phyloP scores from a whole-genome alignment of 1,139 yeast species.

The Schwanniomyces etchellsii region DNA sequence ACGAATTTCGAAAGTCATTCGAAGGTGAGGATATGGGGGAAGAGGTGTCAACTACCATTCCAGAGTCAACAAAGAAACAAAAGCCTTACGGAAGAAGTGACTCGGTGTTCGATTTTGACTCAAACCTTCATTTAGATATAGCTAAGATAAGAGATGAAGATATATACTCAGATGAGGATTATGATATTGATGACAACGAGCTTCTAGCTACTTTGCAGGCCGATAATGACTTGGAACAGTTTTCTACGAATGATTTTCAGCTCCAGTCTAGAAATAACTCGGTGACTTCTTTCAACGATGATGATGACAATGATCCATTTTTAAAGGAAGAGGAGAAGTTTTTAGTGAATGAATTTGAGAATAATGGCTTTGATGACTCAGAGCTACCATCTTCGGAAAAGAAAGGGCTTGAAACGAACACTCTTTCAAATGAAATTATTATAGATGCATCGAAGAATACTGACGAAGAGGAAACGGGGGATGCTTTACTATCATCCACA shows the following conservation, averaged over 20 bases:
- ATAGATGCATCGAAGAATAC: slow-evolving; percentile 6
- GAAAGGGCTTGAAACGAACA: slow-evolving; percentile 23
- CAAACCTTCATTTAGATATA: slow-evolving; percentile 36
- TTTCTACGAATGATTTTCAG: slow-evolving; percentile 11
- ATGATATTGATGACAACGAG: slow-evolving; percentile 70
- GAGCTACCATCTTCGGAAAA: slow-evolving; percentile 14
- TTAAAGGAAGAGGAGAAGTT: slow-evolving; percentile 43
- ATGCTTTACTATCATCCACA: too few relatives aligned
- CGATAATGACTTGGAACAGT: slow-evolving; percentile 53
- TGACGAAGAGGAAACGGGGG: slow-evolving; percentile 14
- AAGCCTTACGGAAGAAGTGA: slow-evolving; percentile 8
- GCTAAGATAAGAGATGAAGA: slow-evolving; percentile 51
- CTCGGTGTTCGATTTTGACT: slow-evolving; percentile 21
- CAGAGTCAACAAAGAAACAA: slow-evolving; percentile 2
- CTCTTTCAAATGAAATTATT: slow-evolving; percentile 10
- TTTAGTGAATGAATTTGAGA: slow-evolving; percentile 44
- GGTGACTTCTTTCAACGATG: slow-evolving; percentile 51
- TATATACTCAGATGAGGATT: slow-evolving; percentile 58
- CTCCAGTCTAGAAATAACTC: slow-evolving; percentile 28
- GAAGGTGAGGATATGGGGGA: slow-evolving; percentile 66
- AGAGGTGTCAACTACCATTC: slow-evolving; percentile 29
- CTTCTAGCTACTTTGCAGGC: slow-evolving; percentile 64
- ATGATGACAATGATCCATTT: slow-evolving; percentile 47
- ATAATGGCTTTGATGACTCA: slow-evolving; percentile 42
- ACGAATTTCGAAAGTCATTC: too few relatives aligned